Evolutionary conservation across 78 protist genomes (phyloP).

Genomic region (Guillardia theta): DNA sequence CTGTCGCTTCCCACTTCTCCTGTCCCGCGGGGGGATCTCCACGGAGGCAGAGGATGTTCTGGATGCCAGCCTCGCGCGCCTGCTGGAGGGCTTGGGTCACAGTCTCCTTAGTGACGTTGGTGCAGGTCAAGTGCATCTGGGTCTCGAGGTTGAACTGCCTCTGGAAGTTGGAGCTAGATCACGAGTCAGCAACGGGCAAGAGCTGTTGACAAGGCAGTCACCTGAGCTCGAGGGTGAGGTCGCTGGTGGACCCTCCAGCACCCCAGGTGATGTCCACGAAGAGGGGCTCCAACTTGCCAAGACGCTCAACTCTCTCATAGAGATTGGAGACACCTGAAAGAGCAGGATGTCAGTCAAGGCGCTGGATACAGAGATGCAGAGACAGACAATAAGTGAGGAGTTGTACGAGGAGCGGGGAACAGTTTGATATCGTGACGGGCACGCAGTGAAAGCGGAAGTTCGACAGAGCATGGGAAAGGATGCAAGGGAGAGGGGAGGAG

Average conservation of each 20-base stretch:
- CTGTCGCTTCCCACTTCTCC: conserved; percentile 70
- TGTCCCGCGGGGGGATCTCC: conserved; percentile 91
- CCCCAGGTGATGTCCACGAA: conserved; percentile 93
- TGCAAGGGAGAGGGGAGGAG: neutral
- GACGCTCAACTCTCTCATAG: conserved; percentile 56
- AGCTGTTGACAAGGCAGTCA: neutral
- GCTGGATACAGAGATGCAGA: too few species aligned
- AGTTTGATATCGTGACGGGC: too few species aligned
- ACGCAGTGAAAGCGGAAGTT: too few species aligned
- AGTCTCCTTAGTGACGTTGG: conserved; percentile 66
- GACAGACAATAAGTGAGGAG: too few species aligned
- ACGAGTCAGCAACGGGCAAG: neutral
- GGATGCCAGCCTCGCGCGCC: conserved; percentile 76
- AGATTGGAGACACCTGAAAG: conserved; percentile 60
- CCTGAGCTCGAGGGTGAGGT: conserved; percentile 68
- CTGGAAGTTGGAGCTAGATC: conserved; percentile 66
- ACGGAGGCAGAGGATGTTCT: conserved; percentile 87
- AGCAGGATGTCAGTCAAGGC: neutral
- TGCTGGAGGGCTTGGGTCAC: conserved; percentile 60
- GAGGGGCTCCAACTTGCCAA: conserved; percentile 63
- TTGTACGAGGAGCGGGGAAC: too few species aligned
- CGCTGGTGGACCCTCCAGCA: conserved; percentile 57
- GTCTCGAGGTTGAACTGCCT: conserved; percentile 62
- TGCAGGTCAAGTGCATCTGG: conserved; percentile 90
- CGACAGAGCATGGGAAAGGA: too few species aligned